phyloP scores from a whole-genome alignment of 2,329 filamentous ascomycete species.

The Verticillium tricorpus region DNA sequence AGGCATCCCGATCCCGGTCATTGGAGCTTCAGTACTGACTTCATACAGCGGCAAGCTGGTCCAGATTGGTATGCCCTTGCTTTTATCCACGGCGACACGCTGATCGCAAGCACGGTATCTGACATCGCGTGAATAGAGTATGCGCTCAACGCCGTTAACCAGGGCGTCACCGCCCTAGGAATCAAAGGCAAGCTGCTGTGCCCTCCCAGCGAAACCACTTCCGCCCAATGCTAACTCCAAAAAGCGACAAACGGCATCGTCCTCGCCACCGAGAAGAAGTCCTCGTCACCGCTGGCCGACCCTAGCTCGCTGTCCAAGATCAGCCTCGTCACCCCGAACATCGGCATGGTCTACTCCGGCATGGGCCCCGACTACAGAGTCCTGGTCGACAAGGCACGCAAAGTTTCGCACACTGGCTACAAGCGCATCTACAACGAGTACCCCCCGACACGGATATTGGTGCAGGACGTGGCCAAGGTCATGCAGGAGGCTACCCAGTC shows the following conservation, averaged over 20 bases:
- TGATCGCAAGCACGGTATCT: not conserved
- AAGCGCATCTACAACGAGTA: conserved; percentile 99
- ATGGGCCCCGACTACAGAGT: conserved; percentile 99
- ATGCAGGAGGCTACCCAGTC: conserved; percentile 99
- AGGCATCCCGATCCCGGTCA: conserved; percentile 31
- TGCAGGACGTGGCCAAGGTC: conserved; percentile 94
- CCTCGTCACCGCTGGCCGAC: conserved; percentile 94
- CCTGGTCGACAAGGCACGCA: conserved; percentile 94
- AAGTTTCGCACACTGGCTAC: conserved; percentile 96
- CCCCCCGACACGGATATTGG: conserved; percentile 97
- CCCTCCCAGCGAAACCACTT: not conserved
- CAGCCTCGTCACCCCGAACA: conserved; percentile 96
- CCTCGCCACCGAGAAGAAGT: conserved; percentile 98
- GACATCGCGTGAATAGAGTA: conserved; percentile 64
- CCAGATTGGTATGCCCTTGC: conserved; percentile 67
- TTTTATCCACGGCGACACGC: not conserved
- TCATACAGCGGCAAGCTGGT: conserved; percentile 86
- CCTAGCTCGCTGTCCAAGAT: conserved; percentile 94
- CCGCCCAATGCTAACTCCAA: conserved; percentile 15
- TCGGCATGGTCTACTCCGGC: conserved; percentile 98
- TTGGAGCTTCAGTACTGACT: conserved; percentile 5
- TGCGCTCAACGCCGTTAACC: conserved; percentile 97
- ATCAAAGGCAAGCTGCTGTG: conserved; percentile 73
- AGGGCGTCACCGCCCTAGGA: conserved; percentile 95
- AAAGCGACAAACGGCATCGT: conserved; percentile 97